Evolutionary conservation across 371 early-diverging fungal species (phyloP).

Genomic region (Mortierella sp.): DNA sequence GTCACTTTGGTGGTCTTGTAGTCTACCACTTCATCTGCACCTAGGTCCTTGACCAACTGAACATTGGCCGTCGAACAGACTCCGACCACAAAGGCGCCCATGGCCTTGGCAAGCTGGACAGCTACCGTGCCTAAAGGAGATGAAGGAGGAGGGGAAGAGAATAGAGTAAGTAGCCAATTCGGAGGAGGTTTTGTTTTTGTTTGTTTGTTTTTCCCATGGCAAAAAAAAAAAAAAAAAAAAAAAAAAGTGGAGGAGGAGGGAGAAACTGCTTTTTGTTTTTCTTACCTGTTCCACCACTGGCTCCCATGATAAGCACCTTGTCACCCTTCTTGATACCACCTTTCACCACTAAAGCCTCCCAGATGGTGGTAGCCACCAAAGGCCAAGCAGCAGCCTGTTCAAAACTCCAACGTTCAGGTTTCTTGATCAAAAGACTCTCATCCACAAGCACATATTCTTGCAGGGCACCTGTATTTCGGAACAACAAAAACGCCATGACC

Average conservation of each 20-base stretch:
- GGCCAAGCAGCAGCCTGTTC: conserved; percentile 60
- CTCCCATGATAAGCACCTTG: conserved; percentile 56
- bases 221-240: no score
- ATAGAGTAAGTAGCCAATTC: background rate
- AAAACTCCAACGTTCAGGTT: conserved; percentile 54
- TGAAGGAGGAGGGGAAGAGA: no score
- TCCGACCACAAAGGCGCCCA: conserved; percentile 67
- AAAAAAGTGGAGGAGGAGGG: no score
- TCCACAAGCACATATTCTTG: conserved; percentile 41
- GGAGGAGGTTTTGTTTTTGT: background rate
- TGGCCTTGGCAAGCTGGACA: conserved; percentile 70
- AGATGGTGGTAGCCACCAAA: conserved; percentile 60
- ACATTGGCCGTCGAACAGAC: conserved; percentile 67
- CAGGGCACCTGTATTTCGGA: conserved; percentile 25
- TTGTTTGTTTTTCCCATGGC: no score
- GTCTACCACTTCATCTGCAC: conserved; percentile 71
- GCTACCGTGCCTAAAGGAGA: conserved; percentile 60
- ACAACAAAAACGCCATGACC: conserved; percentile 45
- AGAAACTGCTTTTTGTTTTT: no score
- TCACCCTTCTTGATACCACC: conserved; percentile 38
- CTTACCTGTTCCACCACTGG: conserved; percentile 58
- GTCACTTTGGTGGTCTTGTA: conserved; percentile 57
- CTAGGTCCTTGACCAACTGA: conserved; percentile 60
- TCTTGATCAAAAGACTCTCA: conserved; percentile 35
- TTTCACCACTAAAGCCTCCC: conserved; percentile 44